Evolutionary conservation across 768 basidiomycete genomes (phyloP).

Genomic region (Trametes coccinea): DNA sequence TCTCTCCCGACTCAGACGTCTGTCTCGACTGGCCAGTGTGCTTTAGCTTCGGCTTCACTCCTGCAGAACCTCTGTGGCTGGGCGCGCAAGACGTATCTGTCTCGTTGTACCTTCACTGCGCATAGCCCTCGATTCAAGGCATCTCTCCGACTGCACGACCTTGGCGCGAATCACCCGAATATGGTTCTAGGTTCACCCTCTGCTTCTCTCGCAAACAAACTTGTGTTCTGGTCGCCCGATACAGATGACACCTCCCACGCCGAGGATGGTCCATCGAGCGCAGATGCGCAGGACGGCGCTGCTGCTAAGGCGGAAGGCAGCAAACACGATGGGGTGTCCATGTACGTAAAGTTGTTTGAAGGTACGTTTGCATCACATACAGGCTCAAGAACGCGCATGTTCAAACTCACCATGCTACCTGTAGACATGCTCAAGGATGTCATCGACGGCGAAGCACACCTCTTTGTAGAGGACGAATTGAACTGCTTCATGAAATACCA

Average conservation of each 20-base stretch:
- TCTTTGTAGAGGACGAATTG: conserved; percentile 54
- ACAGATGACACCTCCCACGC: background rate
- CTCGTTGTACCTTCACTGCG: too few relatives aligned
- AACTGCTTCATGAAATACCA: conserved; percentile 44
- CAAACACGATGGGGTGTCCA: conserved; percentile 3
- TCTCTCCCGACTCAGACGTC: background rate
- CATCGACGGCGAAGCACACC: conserved; percentile 46
- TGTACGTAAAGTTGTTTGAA: conserved; percentile 27
- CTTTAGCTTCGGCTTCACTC: background rate
- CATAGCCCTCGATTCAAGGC: too few relatives aligned
- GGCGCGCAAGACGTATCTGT: background rate
- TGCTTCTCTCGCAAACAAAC: conserved; percentile 7
- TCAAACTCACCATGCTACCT: background rate
- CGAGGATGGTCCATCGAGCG: background rate
- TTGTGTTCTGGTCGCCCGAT: conserved; percentile 10
- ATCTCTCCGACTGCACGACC: too few relatives aligned
- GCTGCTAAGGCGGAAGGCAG: background rate
- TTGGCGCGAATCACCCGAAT: background rate
- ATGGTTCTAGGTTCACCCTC: conserved; percentile 20
- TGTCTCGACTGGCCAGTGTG: background rate
- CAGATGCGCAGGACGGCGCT: background rate
- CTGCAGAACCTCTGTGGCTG: too few relatives aligned
- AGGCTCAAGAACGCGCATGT: too few relatives aligned
- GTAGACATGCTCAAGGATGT: conserved; percentile 60
- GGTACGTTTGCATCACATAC: conserved; percentile 4